phyloP scores from a whole-genome alignment of 495 filamentous ascomycete genomes.

The Melanomma pulvis-pyrius region DNA sequence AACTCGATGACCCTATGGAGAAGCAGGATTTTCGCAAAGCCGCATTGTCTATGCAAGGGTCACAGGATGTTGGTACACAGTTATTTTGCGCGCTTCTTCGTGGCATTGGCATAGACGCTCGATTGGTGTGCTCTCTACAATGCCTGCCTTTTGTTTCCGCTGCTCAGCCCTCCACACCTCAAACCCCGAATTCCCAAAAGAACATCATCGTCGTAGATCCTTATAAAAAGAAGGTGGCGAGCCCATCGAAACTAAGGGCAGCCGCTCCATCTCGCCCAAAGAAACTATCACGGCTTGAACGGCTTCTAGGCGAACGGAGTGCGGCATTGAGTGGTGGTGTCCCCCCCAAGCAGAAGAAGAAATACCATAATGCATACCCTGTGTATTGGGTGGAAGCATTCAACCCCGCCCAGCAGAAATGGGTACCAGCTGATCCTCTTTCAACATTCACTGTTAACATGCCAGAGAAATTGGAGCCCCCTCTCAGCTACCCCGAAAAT shows the following conservation, averaged over 20 bases:
- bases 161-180: constrained; percentile 48
- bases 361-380: constrained; percentile 69
- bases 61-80: constrained; percentile 86
- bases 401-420: constrained; percentile 81
- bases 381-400: constrained; percentile 95
- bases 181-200: constrained; percentile 51
- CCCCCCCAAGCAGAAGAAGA: constrained; percentile 41
- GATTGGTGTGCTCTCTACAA: constrained; percentile 91
- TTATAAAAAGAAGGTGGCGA: constrained; percentile 37
- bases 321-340: constrained; percentile 8
- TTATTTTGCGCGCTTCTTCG: constrained; percentile 86
- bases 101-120: constrained; percentile 73
- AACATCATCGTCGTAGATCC: constrained; percentile 46
- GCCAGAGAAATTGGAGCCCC: constrained; percentile 77
- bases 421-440: constrained; percentile 84
- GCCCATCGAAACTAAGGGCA: constrained; percentile 43
- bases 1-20: constrained; percentile 57
- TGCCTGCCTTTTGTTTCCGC: constrained; percentile 71
- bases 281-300: constrained; percentile 28
- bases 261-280: constrained; percentile 27
- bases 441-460: constrained; percentile 77
- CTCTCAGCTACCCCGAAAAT: constrained; percentile 71
- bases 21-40: constrained; percentile 71
- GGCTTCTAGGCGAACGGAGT: constrained; percentile 12
- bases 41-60: constrained; percentile 68